phyloP scores from a whole-genome alignment of 75 land plant genomes.

The Selaginella tamariscina region DNA sequence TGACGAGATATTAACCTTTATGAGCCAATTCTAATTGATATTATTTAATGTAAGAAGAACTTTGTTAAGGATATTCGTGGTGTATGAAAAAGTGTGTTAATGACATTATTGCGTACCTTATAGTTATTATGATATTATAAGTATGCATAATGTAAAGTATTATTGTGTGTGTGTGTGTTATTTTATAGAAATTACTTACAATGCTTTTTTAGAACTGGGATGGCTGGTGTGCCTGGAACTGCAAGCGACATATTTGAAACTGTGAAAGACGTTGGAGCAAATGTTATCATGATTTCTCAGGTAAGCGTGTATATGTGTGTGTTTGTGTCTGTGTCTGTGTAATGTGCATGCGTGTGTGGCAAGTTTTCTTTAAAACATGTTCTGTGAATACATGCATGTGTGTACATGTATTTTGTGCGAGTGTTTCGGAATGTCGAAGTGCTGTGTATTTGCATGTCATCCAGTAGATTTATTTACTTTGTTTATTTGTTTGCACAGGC shows the following conservation, averaged over 20 bases:
- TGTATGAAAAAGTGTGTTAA: too few relatives aligned
- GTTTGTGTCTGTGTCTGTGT: background rate
- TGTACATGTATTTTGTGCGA: background rate
- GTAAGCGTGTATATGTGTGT: background rate
- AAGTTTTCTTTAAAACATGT: too few relatives aligned
- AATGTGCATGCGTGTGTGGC: background rate
- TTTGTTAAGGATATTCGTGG: too few relatives aligned
- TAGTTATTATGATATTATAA: too few relatives aligned
- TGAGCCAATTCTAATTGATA: too few relatives aligned
- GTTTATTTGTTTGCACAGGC: background rate
- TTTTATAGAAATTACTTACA: background rate
- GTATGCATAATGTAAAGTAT: too few relatives aligned
- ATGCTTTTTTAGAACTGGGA: background rate
- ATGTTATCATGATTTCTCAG: slow-evolving; percentile 11
- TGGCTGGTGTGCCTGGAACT: slow-evolving; percentile 2
- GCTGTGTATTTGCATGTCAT: background rate
- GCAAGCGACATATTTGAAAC: slow-evolving; percentile 8
- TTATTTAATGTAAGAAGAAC: too few relatives aligned
- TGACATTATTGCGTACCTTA: too few relatives aligned
- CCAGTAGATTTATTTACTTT: too few relatives aligned
- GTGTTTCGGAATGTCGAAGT: background rate
- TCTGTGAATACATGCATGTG: too few relatives aligned
- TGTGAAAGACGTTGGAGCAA: slow-evolving; percentile 4
- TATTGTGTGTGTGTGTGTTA: too few relatives aligned
- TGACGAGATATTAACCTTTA: too few relatives aligned